Base-by-base conservation (phyloP, 805 yeast genomes). In the Ogataea allantospora region DNA sequence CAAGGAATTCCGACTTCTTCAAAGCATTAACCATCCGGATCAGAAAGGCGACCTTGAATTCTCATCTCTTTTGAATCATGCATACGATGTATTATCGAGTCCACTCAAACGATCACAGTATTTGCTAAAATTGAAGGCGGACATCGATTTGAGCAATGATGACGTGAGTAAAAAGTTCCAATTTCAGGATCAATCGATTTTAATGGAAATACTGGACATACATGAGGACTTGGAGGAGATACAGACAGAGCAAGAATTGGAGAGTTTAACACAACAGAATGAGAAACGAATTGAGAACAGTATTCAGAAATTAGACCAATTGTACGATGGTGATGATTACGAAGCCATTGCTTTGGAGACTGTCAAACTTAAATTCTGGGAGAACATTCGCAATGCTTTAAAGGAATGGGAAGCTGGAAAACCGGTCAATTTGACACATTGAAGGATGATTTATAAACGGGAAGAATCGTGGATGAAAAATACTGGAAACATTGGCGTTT, bases 11-110 rank as follows among this genome's bases (percentile, higher is more conserved):
- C 65, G 95, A 26, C 47, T 54, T 7, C 65, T 88, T 20, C 98
- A 91, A 59, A 75, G 83, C 24, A 68, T 71, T 42, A 70, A 75
- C 33, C 99, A 91, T 56, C 99, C 99, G 0, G 99, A 91, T 63
- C 67, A 70, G 27, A 48, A 43, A 42, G 40, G 43, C 23, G 7
- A 33, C 33, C 68, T 56, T 16, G 60, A 60, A 7, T 49, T 55
- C 4, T 71, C 83, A 5, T 71, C 88, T 1, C 53, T 73, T 14
- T 64, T 93, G 22, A 88, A 91, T 54, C 75, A 71, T 32, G 98
- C 96, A 1, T 91, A 87, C 60, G 66, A 80, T 15, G 78, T 84
- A 2, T 60, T 91, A 38, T 68, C 69, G 16, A 75, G 78, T 41
- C 96, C 97, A 2, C 67, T 89, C 43, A 61, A 65, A 2, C 69